Evolutionary conservation across 2,329 filamentous ascomycete species (phyloP).

Genomic region (Fulvia fulva): DNA sequence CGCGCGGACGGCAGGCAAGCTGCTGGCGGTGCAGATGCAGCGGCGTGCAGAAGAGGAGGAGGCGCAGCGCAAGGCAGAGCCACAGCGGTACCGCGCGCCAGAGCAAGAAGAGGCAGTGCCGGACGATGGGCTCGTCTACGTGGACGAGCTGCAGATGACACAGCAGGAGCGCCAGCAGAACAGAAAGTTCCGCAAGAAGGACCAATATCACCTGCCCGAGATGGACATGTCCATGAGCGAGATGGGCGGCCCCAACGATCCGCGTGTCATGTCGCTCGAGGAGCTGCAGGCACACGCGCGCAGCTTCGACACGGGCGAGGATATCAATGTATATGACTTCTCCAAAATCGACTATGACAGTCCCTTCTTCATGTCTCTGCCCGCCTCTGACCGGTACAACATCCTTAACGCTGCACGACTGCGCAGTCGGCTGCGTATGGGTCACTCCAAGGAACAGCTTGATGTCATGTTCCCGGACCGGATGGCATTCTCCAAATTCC

Average conservation of each 20-base stretch:
- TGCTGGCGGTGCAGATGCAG: conserved; percentile 93
- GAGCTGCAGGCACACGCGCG: conserved; percentile 90
- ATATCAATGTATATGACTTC: conserved; percentile 85
- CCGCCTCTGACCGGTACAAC: conserved; percentile 88
- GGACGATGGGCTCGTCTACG: conserved; percentile 76
- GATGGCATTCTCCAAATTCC: conserved; percentile 95
- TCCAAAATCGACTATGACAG: conserved; percentile 98
- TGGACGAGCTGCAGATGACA: conserved; percentile 81
- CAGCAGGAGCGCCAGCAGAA: conserved; percentile 68
- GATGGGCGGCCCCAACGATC: conserved; percentile 88
- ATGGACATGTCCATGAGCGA: conserved; percentile 71
- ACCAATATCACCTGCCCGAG: conserved; percentile 92
- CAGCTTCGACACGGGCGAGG: conserved; percentile 88
- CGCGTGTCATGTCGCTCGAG: conserved; percentile 91
- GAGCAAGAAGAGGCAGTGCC: conserved; percentile 62
- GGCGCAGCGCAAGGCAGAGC: conserved; percentile 54
- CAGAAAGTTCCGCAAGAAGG: conserved; percentile 81
- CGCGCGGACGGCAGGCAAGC: conserved; percentile 79
- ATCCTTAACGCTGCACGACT: conserved; percentile 92
- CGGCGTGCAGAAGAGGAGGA: conserved; percentile 81
- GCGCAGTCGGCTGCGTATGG: conserved; percentile 87
- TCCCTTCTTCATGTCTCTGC: conserved; percentile 88
- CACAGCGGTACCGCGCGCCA: conserved; percentile 23
- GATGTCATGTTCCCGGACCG: conserved; percentile 96
- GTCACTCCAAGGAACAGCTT: conserved; percentile 90